Evolutionary conservation across 2,329 filamentous ascomycete species (phyloP), one percentile per base, ranked within the genome.

Genomic region (Lithohypha guttulata): DNA sequence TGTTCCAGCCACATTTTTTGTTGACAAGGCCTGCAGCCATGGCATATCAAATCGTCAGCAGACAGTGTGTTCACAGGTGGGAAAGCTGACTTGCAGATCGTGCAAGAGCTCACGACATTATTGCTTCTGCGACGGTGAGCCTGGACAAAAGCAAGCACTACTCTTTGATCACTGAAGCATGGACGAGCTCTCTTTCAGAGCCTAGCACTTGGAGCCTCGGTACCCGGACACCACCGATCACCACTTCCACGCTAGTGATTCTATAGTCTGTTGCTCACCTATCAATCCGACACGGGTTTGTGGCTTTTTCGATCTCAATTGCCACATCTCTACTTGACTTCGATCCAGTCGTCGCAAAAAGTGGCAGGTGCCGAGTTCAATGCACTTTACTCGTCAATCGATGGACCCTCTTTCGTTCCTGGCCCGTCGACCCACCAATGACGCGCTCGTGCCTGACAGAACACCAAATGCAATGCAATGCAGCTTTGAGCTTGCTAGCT

Each of bases 181-280:
- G 27, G 15, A n/a, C n/a, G n/a, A n/a, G n/a, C n/a, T n/a, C 27
- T 6, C 27, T 29, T 14, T 6, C n/a, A 29, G 13, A 10, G n/a
- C 27, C 27, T 6, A 6, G 27, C 27, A 6, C 15, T 6, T 6
- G 6, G 27, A 10, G 7, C 20, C 29, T 6, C 15, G 23, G 23
- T n/a, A 14, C 8, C 19, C 33, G 33, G 33, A 35, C 20, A 35
- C 33, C 33, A 25, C 13, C 33, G 33, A 26, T 4, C 20, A 8
- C 21, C 33, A 17, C 21, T 15, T 17, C 21, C 13, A 17, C 15
- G 4, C 7, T 15, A 25, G n/a, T 17, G n/a, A 32, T 35, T n/a
- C 13, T 3, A 34, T 13, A 11, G 15, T 17, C 21, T 17, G 22
- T 7, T 35, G 33, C 19, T 4, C 13, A 23, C 33, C 33, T 26